A percentile compares a stretch with the other conserved stretches of the same genome.
These are phyloP conservation scores for Juncus inflexus DNA, from an alignment of 176 grass and related monocot genomes.

Conservation along the genomic window DNA sequence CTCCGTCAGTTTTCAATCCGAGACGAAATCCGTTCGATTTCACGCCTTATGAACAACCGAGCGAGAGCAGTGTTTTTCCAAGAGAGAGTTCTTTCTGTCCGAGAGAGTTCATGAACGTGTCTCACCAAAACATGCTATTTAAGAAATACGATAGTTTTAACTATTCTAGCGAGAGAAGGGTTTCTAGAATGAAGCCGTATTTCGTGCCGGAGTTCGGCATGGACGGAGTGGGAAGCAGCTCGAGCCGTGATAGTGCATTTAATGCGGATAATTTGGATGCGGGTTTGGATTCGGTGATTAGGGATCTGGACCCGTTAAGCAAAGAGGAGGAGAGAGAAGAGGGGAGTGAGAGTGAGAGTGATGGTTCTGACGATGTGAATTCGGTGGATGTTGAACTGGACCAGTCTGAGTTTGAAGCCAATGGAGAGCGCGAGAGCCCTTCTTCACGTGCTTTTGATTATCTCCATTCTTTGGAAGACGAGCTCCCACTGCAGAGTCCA, in stretches of 20 bases:
- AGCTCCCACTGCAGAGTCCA: slow-evolving; percentile 34
- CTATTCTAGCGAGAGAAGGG: slow-evolving; percentile 38
- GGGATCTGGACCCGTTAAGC: slow-evolving; percentile 14
- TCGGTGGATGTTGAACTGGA: slow-evolving; percentile 75
- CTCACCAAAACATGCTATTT: slow-evolving; percentile 55
- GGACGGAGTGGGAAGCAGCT: slow-evolving; percentile 24
- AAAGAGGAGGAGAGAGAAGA: slow-evolving; percentile 42
- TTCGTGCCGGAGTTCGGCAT: slow-evolving; percentile 47
- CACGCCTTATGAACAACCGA: slow-evolving; percentile 45
- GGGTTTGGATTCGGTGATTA: not conserved
- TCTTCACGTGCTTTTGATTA: slow-evolving; percentile 39
- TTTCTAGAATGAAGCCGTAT: slow-evolving; percentile 59
- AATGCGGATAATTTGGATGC: slow-evolving; percentile 15
- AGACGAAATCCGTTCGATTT: slow-evolving; percentile 68
- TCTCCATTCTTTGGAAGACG: slow-evolving; percentile 36
- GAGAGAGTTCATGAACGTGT: slow-evolving; percentile 27
- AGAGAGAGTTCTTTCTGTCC: slow-evolving; percentile 33
- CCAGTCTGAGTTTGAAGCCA: slow-evolving; percentile 55
- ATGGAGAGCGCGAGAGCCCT: slow-evolving; percentile 47
- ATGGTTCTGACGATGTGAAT: slow-evolving; percentile 65
- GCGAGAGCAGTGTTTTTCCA: slow-evolving; percentile 23
- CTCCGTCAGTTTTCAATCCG: slow-evolving; percentile 65
- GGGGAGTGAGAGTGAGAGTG: slow-evolving; percentile 57
- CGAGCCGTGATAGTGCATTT: slow-evolving; percentile 50
- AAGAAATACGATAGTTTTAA: slow-evolving; percentile 81